phyloP scores from a whole-genome alignment of 2,329 filamentous ascomycete genomes.

The Paraconiothyrium sp. region DNA sequence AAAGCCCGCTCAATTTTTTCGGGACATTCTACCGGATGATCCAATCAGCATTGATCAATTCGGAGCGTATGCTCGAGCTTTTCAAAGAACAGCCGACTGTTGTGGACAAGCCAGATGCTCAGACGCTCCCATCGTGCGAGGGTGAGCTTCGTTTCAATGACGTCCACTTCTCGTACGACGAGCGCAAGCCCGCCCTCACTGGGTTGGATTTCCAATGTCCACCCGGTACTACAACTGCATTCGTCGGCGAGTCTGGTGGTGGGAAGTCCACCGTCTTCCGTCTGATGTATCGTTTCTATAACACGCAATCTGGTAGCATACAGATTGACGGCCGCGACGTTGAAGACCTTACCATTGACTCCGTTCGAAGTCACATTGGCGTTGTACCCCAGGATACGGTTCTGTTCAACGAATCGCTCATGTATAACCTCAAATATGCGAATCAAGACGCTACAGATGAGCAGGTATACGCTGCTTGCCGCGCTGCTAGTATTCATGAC shows the following conservation, averaged over 20 bases:
- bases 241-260: slow-evolving; percentile 95
- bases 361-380: slow-evolving; percentile 88
- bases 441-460: slow-evolving; percentile 82
- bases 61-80: slow-evolving; percentile 90
- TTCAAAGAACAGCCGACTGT: slow-evolving; percentile 97
- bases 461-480: slow-evolving; percentile 82
- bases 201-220: slow-evolving; percentile 85
- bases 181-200: slow-evolving; percentile 82
- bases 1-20: slow-evolving; percentile 76
- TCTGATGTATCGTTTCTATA: slow-evolving; percentile 96
- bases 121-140: slow-evolving; percentile 71
- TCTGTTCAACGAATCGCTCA: slow-evolving; percentile 90
- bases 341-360: slow-evolving; percentile 88
- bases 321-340: slow-evolving; percentile 86
- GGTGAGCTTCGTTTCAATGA: slow-evolving; percentile 89
- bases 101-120: slow-evolving; percentile 75
- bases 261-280: slow-evolving; percentile 98
- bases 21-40: slow-evolving; percentile 96
- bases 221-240: slow-evolving; percentile 92
- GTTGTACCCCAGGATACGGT: slow-evolving; percentile 98
- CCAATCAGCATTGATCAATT: slow-evolving; percentile 96
- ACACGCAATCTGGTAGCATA: slow-evolving; percentile 80
- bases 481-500: slow-evolving; percentile 90
- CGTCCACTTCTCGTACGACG: slow-evolving; percentile 90
- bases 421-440: slow-evolving; percentile 94